These are phyloP conservation scores for Zhuliangozyma parablackwelliae DNA, from an alignment of 1,139 yeast genomes.

Conservation along the genomic window DNA sequence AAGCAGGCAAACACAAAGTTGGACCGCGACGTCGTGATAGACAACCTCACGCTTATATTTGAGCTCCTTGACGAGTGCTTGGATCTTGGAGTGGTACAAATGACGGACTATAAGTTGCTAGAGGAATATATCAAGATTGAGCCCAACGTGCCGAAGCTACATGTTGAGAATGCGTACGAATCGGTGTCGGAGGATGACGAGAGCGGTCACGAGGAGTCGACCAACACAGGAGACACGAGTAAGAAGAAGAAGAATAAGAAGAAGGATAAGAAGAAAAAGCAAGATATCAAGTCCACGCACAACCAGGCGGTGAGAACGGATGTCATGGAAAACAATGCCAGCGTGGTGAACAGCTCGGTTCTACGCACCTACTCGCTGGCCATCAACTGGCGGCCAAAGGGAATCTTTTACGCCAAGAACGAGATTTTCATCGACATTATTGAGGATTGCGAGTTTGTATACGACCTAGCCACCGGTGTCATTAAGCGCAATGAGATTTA, in stretches of 20 bases:
- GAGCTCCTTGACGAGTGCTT: conserved; percentile 45
- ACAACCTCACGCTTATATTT: conserved; percentile 35
- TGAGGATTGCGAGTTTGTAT: conserved; percentile 38
- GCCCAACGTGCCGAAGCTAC: conserved; percentile 25
- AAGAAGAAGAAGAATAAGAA: conserved; percentile 9
- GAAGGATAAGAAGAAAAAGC: conserved; percentile 13
- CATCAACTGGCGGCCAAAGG: conserved; percentile 47
- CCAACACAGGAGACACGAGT: too few species aligned
- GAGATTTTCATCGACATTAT: conserved; percentile 43
- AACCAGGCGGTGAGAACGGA: conserved; percentile 37
- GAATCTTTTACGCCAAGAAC: conserved; percentile 44
- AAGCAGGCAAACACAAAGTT: conserved; percentile 9
- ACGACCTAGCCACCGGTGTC: conserved; percentile 27
- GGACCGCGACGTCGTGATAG: conserved; percentile 33
- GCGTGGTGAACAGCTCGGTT: conserved; percentile 55
- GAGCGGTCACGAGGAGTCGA: conserved; percentile 9
- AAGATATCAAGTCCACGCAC: conserved; percentile 32
- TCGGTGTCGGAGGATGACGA: conserved; percentile 13
- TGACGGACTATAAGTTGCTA: conserved; percentile 41
- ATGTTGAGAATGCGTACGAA: conserved; percentile 4
- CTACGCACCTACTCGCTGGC: conserved; percentile 40
- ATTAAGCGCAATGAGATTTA: conserved; percentile 33
- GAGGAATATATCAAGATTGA: conserved; percentile 43
- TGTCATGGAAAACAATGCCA: conserved; percentile 21
- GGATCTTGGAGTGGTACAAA: conserved; percentile 42